These are phyloP conservation scores for Coccinonectria pachysandricola DNA, from an alignment of 2,329 filamentous ascomycete species.

Conservation along the genomic window DNA sequence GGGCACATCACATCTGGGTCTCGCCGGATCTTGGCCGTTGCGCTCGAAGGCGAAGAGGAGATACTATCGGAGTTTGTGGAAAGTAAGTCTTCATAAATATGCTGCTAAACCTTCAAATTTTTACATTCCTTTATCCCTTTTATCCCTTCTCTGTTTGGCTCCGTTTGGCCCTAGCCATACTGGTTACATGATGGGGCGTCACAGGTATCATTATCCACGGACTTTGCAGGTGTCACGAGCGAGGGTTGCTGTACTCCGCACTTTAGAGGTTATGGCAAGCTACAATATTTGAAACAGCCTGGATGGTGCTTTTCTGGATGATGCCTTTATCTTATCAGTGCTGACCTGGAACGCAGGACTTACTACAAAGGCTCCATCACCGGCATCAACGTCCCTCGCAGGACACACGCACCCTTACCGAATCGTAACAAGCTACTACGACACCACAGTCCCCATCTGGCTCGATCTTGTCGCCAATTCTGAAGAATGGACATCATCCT, in stretches of 20 bases:
- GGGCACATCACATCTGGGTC: slow-evolving; percentile 12
- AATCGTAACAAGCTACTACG: slow-evolving; percentile 52
- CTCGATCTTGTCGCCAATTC: slow-evolving; percentile 48
- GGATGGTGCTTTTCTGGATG: too few relatives aligned
- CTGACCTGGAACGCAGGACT: too few relatives aligned
- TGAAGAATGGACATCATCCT: slow-evolving; percentile 45
- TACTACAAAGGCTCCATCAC: too few relatives aligned
- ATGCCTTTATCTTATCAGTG: too few relatives aligned
- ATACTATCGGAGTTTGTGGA: slow-evolving; percentile 41
- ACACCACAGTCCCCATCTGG: slow-evolving; percentile 52
- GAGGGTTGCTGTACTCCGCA: too few relatives aligned
- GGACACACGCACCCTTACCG: slow-evolving; percentile 47
- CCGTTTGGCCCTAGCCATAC: neutral
- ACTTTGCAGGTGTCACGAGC: neutral
- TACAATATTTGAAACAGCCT: too few relatives aligned
- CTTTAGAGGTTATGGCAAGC: too few relatives aligned
- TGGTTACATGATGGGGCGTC: neutral
- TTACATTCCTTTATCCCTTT: too few relatives aligned
- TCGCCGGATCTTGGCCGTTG: slow-evolving; percentile 48
- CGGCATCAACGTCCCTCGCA: slow-evolving; percentile 42
- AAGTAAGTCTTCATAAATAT: too few relatives aligned
- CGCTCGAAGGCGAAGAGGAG: slow-evolving; percentile 34
- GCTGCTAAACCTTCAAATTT: too few relatives aligned
- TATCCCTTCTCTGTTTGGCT: slow-evolving; percentile 1
- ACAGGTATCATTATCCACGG: neutral